phyloP scores from a whole-genome alignment of 2,329 filamentous ascomycete genomes.

The Claviceps africana region DNA sequence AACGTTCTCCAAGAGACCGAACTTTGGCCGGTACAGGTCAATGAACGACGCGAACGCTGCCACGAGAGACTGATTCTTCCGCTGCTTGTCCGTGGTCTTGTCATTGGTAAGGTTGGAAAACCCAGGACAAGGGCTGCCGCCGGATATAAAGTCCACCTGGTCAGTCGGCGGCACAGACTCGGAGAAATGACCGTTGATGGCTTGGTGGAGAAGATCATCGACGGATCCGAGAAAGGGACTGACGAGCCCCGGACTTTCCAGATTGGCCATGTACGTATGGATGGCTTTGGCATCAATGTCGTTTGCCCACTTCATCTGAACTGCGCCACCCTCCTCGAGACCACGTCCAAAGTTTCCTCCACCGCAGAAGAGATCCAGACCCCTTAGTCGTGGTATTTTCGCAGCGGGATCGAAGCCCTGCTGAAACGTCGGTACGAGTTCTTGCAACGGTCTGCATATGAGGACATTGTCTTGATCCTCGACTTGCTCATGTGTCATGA shows the following conservation, averaged over 20 bases:
- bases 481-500: constrained; percentile 32
- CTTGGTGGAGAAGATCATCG: constrained; percentile 47
- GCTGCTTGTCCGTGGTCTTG: constrained; percentile 38
- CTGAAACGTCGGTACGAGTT: constrained; percentile 24
- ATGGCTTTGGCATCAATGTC: constrained; percentile 52
- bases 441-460: constrained; percentile 22
- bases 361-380: constrained; percentile 64
- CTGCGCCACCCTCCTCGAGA: constrained; percentile 54
- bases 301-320: constrained; percentile 53
- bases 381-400: constrained; percentile 30
- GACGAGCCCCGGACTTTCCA: constrained; percentile 22
- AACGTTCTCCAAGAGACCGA: constrained; percentile 68
- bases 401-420: constrained; percentile 41
- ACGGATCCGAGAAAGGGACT: constrained; percentile 57
- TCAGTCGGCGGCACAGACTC: constrained; percentile 41
- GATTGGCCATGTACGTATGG: constrained; percentile 61
- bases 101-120: constrained; percentile 53
- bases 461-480: background rate
- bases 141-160: constrained; percentile 54
- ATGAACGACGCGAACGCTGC: constrained; percentile 62
- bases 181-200: constrained; percentile 36
- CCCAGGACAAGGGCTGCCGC: constrained; percentile 64
- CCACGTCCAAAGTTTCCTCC: constrained; percentile 66
- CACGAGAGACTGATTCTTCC: constrained; percentile 62
- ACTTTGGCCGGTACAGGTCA: constrained; percentile 62